Evolutionary conservation across 495 filamentous ascomycete species (phyloP).

Genomic region (Penicillium verhagenii): DNA sequence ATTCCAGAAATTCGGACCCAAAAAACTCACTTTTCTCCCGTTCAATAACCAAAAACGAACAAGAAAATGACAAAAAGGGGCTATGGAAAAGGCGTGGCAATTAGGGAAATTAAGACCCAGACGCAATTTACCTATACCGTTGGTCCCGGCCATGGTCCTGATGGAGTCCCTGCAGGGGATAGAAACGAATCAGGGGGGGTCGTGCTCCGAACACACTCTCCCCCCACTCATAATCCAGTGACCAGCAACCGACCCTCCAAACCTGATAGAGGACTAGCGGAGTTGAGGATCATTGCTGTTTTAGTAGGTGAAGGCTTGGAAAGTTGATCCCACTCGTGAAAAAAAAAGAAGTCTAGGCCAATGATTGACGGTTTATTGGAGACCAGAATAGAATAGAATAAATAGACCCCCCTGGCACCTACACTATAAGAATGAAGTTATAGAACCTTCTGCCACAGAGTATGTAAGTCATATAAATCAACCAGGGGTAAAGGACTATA

Average conservation of each 20-base stretch:
- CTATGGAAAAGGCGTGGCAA: not conserved
- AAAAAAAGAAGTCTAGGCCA: constrained; percentile 1
- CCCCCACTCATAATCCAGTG: no score
- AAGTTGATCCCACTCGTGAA: not conserved
- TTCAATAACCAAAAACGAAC: not conserved
- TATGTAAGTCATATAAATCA: no score
- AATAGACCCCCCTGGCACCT: no score
- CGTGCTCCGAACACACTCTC: constrained; percentile 1
- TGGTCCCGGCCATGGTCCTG: no score
- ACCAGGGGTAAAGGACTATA: no score
- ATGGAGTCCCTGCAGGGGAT: constrained; percentile 1
- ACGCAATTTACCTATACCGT: no score
- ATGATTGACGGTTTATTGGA: not conserved
- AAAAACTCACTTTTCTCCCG: no score
- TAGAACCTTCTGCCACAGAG: no score
- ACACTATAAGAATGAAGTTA: no score
- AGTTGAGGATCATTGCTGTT: constrained; percentile 2
- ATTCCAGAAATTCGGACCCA: not conserved
- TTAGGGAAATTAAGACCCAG: constrained; percentile 12
- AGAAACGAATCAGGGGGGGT: not conserved
- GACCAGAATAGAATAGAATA: not conserved
- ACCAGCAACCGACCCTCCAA: not conserved
- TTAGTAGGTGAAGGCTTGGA: not conserved
- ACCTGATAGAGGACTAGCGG: not conserved
- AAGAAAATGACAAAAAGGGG: constrained; percentile 10